Evolutionary conservation across 345 rosid genomes (phyloP), one percentile per base, ranked within the genome.

Genomic region (Citrus hindsii): DNA sequence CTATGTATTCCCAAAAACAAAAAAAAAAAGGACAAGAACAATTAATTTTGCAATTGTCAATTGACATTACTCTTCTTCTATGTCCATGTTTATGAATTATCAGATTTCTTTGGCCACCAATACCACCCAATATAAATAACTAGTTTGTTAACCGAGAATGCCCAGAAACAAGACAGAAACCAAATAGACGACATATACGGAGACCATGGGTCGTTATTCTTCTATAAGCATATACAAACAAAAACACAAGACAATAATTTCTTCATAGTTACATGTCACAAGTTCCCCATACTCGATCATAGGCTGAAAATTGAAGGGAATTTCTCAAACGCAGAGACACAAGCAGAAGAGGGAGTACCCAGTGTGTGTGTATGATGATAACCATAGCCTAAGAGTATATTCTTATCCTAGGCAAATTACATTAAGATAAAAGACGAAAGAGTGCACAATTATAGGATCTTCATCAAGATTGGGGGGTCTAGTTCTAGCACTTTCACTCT

Each of bases 251-350:
- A 5, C 4, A 16, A 42, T 42, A 42, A 42, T 42, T 42, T 51
- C 22, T 18, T 51, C 56, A 51, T 0, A 1, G 7, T 51, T 51
- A 18, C 56, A 18, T 51, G 56, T 1, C 21, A 51, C 56, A 37
- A 74, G 53, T 68, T 60, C 56, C 78, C 61, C 24, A 16, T 55
- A 69, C 14, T 12, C 16, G 51, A 46, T 18, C 58, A 18, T 53
- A 14, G n/a, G 28, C 19, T 38, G 76, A 71, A 73, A 40, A 9
- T 40, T 40, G 46, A 9, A 8, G 46, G 46, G 46, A 9, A 40
- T 40, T 40, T 8, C 46, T 40, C 12, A 40, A 40, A 38, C 9
- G 35, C 0, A 77, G 82, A 77, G 80, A 82, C 75, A 55, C 70
- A 46, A 80, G 82, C 4, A 7, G 19, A 1, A 22, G 75, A 65